Conservation (phyloP, 73 alveolate genomes). For the Symbiodinium pilosum region DNA sequence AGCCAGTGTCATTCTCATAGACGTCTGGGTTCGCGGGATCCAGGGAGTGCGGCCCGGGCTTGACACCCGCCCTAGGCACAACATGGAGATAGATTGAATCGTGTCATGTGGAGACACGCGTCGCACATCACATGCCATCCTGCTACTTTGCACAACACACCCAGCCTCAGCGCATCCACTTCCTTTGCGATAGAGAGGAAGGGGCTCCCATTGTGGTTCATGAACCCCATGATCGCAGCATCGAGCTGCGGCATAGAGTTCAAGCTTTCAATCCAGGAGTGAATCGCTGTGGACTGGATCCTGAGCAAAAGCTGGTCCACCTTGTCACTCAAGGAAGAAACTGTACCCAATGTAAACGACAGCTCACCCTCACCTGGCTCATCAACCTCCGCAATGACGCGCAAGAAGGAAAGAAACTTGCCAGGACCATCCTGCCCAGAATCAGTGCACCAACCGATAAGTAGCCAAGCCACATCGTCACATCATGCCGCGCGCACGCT, state of each 20-base stretch:
- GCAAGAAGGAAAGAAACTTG: not conserved
- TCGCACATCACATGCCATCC: too few relatives aligned
- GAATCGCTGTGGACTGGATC: not conserved
- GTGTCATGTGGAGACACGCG: too few relatives aligned
- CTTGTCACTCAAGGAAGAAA: not conserved
- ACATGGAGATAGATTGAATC: too few relatives aligned
- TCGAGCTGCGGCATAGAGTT: not conserved
- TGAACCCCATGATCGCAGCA: not conserved
- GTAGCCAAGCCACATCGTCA: too few relatives aligned
- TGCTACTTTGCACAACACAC: too few relatives aligned
- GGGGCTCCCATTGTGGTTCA: too few relatives aligned
- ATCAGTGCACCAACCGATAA: too few relatives aligned
- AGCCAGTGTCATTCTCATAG: not conserved
- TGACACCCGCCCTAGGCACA: not conserved
- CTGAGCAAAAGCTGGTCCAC: constrained; percentile 13
- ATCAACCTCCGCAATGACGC: not conserved
- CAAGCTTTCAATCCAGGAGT: not conserved
- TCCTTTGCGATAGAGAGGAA: too few relatives aligned
- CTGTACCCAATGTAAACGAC: not conserved
- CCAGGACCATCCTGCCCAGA: not conserved
- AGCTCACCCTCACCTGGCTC: not conserved
- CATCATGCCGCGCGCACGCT: too few relatives aligned
- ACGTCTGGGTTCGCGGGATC: not conserved
- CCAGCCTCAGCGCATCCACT: too few relatives aligned
- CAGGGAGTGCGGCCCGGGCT: not conserved